Base-by-base conservation (phyloP, 768 basidiomycete species). In the Termitomyces sp. region DNA sequence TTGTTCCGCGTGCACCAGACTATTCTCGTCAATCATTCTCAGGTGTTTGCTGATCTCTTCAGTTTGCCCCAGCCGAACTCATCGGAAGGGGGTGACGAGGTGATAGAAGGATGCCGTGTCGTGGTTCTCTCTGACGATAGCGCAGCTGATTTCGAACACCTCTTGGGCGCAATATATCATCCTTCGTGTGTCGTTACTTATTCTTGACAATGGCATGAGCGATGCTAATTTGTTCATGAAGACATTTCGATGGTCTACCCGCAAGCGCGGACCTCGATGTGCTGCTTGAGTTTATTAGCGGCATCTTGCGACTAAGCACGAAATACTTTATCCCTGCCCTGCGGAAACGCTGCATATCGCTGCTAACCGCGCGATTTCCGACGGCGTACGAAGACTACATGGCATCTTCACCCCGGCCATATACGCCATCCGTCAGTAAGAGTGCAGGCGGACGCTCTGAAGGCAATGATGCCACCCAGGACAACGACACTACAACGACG, bases 41-140 rank as follows among this genome's bases (percentile, higher is more conserved):
- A 88, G 42, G 75, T 89, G 1, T 89, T 89, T 62, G 76, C 77
- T 16, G 85, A 82, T 60, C 72, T 88, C 52, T 83, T 89, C 62
- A 75, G 76, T 3, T 64, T 89, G 8, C 86, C 85, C 12, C 83
- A 81, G 59, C 83, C 83, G 6, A 3, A 31, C 27, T 24, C 13
- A 2, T 8, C 50, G 18, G 59, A 18, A 12, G 55, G 20, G 22
- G 73, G 68, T 7, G 70, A 75, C 45, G 67, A 74, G 42, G 72
- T 66, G 62, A 61, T 82, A 9, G 83, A 85, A 13, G 78, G 77
- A 5, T 84, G 81, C 57, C 78, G 75, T 48, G 72, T 84, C 22
- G 78, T 85, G 4, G 69, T 73, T 33, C 73, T 86, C 61, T 73
- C 45, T 4, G 47, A 81, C 64, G 84, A 85, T 54, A 62, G 65